phyloP scores from a whole-genome alignment of 192 early-diverging fungal species.

The Coemansia sp. region DNA sequence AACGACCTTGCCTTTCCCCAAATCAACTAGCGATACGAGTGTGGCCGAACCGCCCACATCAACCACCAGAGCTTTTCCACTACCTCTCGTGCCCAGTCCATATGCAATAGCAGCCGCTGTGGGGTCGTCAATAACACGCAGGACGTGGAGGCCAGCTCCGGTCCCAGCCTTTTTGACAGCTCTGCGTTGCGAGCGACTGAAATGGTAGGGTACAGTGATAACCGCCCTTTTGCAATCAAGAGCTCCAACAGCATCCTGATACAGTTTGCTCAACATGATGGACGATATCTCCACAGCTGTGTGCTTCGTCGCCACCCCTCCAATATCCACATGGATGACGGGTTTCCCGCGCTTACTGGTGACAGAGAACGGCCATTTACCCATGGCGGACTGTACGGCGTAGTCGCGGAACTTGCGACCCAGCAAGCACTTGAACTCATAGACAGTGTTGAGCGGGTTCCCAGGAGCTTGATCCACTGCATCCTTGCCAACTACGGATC shows the following conservation, averaged over 20 bases:
- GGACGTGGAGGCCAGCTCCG: conserved; percentile 90
- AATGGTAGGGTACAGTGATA: conserved; percentile 96
- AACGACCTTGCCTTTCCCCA: conserved; percentile 96
- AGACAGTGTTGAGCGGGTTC: conserved; percentile 97
- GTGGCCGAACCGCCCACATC: conserved; percentile 97
- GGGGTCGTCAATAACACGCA: conserved; percentile 98
- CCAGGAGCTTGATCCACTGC: conserved; percentile 98
- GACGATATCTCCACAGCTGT: conserved; percentile 95
- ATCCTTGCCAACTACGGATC: conserved; percentile 97
- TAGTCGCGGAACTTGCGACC: conserved; percentile 87
- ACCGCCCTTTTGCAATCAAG: conserved; percentile 84
- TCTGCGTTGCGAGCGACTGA: conserved; percentile 97
- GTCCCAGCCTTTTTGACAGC: conserved; percentile 96
- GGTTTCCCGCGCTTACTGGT: conserved; percentile 78
- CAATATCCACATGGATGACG: conserved; percentile 87
- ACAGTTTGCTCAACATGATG: conserved; percentile 97
- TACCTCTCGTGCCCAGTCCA: conserved; percentile 95
- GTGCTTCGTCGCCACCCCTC: conserved; percentile 89
- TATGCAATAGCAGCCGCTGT: conserved; percentile 97
- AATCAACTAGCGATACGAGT: conserved; percentile 94
- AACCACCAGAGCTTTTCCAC: conserved; percentile 92
- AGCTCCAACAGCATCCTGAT: conserved; percentile 88
- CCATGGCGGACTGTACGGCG: conserved; percentile 97
- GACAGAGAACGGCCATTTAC: conserved; percentile 97
- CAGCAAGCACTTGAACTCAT: conserved; percentile 97